A percentile compares a stretch with the other conserved stretches of the same genome.
Evolutionary conservation across 345 rosid species (phyloP).

Genomic region (Balakata baccata): DNA sequence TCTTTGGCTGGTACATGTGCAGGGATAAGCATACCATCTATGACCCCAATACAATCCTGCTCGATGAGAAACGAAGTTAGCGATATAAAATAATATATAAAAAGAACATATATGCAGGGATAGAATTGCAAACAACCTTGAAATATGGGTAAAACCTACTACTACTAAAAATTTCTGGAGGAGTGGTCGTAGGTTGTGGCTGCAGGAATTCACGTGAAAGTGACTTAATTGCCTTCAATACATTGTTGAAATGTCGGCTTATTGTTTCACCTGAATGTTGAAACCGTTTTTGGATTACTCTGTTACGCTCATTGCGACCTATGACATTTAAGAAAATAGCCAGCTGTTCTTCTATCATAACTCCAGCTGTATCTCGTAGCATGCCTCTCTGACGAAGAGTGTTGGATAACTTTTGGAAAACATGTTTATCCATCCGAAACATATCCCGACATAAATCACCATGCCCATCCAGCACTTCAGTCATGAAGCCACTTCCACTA

Average conservation of each 20-base stretch:
- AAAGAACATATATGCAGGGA: background rate
- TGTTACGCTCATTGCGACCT: conserved; percentile 77
- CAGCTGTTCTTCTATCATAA: conserved; percentile 70
- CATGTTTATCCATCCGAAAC: conserved; percentile 76
- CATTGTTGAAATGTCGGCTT: conserved; percentile 77
- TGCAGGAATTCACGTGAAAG: conserved; percentile 60
- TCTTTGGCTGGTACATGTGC: conserved; percentile 77
- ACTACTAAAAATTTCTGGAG: conserved; percentile 42
- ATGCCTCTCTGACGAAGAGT: conserved; percentile 53
- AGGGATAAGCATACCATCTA: conserved; percentile 69
- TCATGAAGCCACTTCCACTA: conserved; percentile 46
- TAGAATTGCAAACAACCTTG: conserved; percentile 41
- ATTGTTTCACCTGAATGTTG: conserved; percentile 82
- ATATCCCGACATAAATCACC: conserved; percentile 56
- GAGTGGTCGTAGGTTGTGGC: conserved; percentile 40
- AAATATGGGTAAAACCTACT: conserved; percentile 68
- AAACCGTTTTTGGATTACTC: conserved; percentile 73
- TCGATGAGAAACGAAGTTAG: conserved; percentile 19
- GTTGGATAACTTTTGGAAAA: conserved; percentile 55
- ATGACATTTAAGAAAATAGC: conserved; percentile 72
- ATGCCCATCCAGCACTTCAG: conserved; percentile 48
- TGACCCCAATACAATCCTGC: conserved; percentile 75
- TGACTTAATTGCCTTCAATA: conserved; percentile 72
- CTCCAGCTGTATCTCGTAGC: conserved; percentile 63
- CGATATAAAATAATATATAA: background rate